Conservation (phyloP, 2,329 filamentous ascomycete species). For the Penicillium sp. region DNA sequence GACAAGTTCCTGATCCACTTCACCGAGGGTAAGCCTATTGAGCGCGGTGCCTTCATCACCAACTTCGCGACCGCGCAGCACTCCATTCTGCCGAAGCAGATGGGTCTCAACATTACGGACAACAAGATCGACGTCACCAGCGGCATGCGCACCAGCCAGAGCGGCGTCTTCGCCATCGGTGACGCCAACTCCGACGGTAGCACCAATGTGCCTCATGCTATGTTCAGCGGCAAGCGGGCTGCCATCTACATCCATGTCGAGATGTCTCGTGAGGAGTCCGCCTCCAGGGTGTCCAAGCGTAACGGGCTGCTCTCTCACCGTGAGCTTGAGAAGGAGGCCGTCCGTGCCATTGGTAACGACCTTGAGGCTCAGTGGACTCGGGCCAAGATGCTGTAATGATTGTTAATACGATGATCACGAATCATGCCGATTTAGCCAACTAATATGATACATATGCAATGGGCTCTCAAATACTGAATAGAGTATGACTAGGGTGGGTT, state of each 20-base stretch:
- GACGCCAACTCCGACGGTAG: constrained; percentile 57
- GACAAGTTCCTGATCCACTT: constrained; percentile 56
- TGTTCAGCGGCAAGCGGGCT: constrained; percentile 55
- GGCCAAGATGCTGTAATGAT: neutral
- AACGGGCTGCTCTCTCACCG: constrained; percentile 16
- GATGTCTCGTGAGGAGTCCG: constrained; percentile 30
- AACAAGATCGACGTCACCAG: constrained; percentile 40
- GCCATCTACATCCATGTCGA: constrained; percentile 53
- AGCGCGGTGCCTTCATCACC: constrained; percentile 51
- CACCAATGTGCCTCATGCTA: constrained; percentile 58
- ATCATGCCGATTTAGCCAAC: neutral
- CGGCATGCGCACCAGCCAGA: constrained; percentile 50
- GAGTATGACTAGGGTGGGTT: too few species aligned
- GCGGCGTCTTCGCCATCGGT: constrained; percentile 55
- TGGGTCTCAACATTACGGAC: constrained; percentile 46
- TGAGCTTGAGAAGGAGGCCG: constrained; percentile 27
- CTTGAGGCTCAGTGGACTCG: constrained; percentile 22
- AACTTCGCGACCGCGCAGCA: constrained; percentile 48
- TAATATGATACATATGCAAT: neutral
- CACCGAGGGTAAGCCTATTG: constrained; percentile 41
- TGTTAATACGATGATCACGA: neutral
- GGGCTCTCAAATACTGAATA: too few species aligned
- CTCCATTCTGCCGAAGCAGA: constrained; percentile 45
- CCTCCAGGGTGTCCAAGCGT: constrained; percentile 29
- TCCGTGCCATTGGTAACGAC: constrained; percentile 28